A percentile compares a stretch with the other conserved stretches of the same genome.
Conservation (phyloP, 352 stramenopile species). For the Globisporangium carolinianum region DNA sequence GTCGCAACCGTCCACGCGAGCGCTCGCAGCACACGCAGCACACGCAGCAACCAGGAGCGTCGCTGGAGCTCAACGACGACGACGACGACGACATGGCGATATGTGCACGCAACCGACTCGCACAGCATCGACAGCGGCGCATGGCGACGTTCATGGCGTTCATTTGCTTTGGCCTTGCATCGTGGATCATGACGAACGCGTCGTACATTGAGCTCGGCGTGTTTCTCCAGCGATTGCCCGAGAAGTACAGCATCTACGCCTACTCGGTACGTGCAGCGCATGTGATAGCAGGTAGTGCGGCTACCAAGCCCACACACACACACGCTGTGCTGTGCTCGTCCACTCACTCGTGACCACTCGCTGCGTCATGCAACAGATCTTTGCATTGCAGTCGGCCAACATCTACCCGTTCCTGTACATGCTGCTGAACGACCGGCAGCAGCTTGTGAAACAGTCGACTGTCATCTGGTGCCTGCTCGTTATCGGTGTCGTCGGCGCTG, state of each 20-base stretch:
- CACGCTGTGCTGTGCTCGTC: no score
- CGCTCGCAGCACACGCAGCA: background rate
- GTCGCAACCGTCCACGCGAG: no score
- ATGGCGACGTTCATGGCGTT: conserved; percentile 44
- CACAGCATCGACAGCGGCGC: conserved; percentile 10
- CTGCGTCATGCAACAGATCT: conserved; percentile 23
- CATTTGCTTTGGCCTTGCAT: conserved; percentile 23
- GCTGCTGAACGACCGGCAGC: conserved; percentile 35
- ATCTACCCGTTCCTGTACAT: conserved; percentile 71
- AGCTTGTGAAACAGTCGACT: conserved; percentile 29
- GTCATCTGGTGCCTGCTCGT: conserved; percentile 55
- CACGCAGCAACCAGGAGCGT: background rate
- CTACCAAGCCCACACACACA: no score
- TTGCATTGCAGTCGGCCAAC: conserved; percentile 64
- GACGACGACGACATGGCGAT: background rate
- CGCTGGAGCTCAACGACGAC: background rate
- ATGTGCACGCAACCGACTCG: background rate
- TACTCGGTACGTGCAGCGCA: conserved; percentile 34
- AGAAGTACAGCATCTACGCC: conserved; percentile 61
- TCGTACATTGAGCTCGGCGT: conserved; percentile 55
- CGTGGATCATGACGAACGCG: conserved; percentile 64
- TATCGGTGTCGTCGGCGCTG: conserved; percentile 35
- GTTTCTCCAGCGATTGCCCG: conserved; percentile 47
- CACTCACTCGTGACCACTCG: no score
- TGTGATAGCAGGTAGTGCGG: background rate